Conservation (phyloP, 164 flowering plant genomes). For the Dillenia turbinata region DNA sequence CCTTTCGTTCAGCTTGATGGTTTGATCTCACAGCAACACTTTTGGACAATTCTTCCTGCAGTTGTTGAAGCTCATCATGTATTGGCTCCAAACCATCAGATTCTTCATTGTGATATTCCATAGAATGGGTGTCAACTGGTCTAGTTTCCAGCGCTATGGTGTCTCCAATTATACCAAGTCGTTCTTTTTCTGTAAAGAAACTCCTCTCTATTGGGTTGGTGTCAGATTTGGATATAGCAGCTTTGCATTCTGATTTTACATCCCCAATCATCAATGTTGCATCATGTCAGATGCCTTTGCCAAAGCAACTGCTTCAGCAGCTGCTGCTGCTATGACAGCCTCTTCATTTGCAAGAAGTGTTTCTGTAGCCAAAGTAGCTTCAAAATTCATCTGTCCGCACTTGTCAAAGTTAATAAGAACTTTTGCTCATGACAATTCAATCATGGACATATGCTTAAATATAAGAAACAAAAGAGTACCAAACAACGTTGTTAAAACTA, state of each 20-base stretch:
- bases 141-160: conserved; percentile 22
- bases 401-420: conserved; percentile 2
- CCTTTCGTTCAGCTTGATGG: conserved; percentile 71
- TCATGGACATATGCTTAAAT: background rate
- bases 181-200: conserved; percentile 26
- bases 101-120: conserved; percentile 15
- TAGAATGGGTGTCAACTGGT: conserved; percentile 17
- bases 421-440: background rate
- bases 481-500: background rate
- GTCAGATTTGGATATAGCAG: conserved; percentile 23
- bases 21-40: conserved; percentile 64
- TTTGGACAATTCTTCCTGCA: conserved; percentile 38
- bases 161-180: conserved; percentile 22
- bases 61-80: conserved; percentile 48
- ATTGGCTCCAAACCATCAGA: conserved; percentile 40
- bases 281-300: conserved; percentile 84
- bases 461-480: background rate
- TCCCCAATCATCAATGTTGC: conserved; percentile 44
- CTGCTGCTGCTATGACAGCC: conserved; percentile 75
- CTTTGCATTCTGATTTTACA: conserved; percentile 17
- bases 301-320: conserved; percentile 86
- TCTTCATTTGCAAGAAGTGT: conserved; percentile 57
- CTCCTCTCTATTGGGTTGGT: conserved; percentile 15
- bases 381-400: conserved; percentile 38
- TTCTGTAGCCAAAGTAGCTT: conserved; percentile 44